Conservation (phyloP, 768 basidiomycete species). For the Mycena haematopus region DNA sequence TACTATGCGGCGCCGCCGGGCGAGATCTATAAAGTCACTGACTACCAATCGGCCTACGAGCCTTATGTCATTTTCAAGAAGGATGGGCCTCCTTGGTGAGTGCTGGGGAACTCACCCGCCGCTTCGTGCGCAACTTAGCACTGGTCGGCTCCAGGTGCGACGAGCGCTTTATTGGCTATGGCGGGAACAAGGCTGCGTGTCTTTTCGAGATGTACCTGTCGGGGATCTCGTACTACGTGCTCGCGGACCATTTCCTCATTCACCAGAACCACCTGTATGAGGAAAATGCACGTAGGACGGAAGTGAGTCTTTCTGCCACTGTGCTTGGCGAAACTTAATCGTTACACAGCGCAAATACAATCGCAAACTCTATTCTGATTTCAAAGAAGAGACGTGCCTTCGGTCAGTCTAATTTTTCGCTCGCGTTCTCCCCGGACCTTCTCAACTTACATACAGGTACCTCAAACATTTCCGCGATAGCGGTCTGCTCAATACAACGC, state of each 20-base stretch:
- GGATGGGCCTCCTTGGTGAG: constrained; percentile 76
- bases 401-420: constrained; percentile 47
- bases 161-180: constrained; percentile 90
- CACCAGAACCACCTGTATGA: constrained; percentile 88
- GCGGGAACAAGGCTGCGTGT: constrained; percentile 92
- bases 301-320: constrained; percentile 49
- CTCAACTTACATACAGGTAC: constrained; percentile 51
- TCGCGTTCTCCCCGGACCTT: neutral
- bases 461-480: constrained; percentile 62
- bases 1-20: constrained; percentile 69
- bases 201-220: constrained; percentile 90
- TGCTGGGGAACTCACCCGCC: constrained; percentile 7
- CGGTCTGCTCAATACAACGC: constrained; percentile 55
- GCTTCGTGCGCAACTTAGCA: constrained; percentile 6
- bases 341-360: constrained; percentile 69
- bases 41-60: constrained; percentile 86
- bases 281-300: constrained; percentile 71
- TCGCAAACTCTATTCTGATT: constrained; percentile 77
- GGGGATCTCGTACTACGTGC: constrained; percentile 83
- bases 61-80: constrained; percentile 87
- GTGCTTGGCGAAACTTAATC: neutral
- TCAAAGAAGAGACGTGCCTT: constrained; percentile 78
- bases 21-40: constrained; percentile 75
- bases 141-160: constrained; percentile 70
- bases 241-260: constrained; percentile 87